These are phyloP conservation scores for Colletotrichum tropicicola DNA, from an alignment of 2,329 filamentous ascomycete genomes.

Conservation along the genomic window DNA sequence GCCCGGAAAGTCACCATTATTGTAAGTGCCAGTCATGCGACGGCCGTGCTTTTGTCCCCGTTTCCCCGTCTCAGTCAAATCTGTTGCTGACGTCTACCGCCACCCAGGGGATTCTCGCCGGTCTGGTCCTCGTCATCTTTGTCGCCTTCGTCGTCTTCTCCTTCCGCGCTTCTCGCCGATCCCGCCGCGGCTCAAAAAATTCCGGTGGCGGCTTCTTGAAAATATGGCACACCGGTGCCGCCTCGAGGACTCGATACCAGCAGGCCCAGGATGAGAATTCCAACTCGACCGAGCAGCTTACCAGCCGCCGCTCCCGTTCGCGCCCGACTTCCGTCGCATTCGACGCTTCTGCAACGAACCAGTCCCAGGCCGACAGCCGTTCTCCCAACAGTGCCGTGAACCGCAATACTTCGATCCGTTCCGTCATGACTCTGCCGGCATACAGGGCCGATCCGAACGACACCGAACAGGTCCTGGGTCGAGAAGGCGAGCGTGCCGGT, in stretches of 20 bases:
- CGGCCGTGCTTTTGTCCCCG: no score
- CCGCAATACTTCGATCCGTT: slow-evolving; percentile 86
- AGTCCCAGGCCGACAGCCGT: slow-evolving; percentile 31
- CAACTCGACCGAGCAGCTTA: slow-evolving; percentile 18
- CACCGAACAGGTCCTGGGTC: slow-evolving; percentile 83
- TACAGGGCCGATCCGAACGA: slow-evolving; percentile 80
- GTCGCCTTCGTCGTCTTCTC: slow-evolving; percentile 32
- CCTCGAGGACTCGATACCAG: slow-evolving; percentile 35
- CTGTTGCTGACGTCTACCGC: not conserved
- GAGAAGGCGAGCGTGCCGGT: slow-evolving; percentile 90
- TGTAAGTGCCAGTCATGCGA: slow-evolving; percentile 14
- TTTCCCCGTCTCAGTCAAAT: not conserved
- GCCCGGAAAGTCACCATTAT: slow-evolving; percentile 24
- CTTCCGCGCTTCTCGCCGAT: slow-evolving; percentile 35
- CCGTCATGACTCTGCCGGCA: slow-evolving; percentile 91
- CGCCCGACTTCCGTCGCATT: slow-evolving; percentile 21
- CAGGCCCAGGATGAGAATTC: slow-evolving; percentile 41
- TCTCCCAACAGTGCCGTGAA: slow-evolving; percentile 63
- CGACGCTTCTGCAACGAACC: slow-evolving; percentile 30
- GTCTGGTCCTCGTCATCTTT: slow-evolving; percentile 36
- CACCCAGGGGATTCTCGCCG: slow-evolving; percentile 36
- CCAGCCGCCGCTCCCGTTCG: slow-evolving; percentile 6
- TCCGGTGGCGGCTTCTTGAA: slow-evolving; percentile 21
- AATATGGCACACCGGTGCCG: slow-evolving; percentile 13
- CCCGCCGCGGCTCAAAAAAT: slow-evolving; percentile 41